Evolutionary conservation across 2,329 filamentous ascomycete genomes (phyloP), one percentile per base, ranked within the genome.

Genomic region (Fusarium sp.): DNA sequence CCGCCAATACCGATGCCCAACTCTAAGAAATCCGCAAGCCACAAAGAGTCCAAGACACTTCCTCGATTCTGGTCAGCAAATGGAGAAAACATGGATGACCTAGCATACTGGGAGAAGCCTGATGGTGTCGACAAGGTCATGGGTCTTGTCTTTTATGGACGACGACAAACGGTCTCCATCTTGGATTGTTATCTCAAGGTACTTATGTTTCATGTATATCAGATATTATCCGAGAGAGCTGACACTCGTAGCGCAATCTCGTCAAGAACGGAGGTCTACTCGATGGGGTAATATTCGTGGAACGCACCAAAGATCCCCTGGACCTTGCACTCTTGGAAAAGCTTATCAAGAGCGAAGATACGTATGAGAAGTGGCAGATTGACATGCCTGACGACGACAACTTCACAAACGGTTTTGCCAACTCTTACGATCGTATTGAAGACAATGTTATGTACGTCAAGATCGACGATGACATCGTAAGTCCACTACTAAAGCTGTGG

Each of bases 121-220:
- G 23, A 51, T 3, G 41, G 65, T 13, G 56, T 75, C 11, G 59
- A 58, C 4, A 81, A 79, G 66, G 74, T 85, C n/a, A 78, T 84
- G 61, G 83, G 78, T 18, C 77, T 85, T 59, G 81, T 85, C 1
- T 85, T 85, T 59, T 85, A 79, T 63, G 83, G 83, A 21, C 79
- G 83, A 18, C 80, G 79, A 51, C 75, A 78, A 58, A 80, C 80
- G 12, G 81, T 84, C 25, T 80, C 82, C 32, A 80, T 85, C 28
- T 69, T 85, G 42, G 82, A 84, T 63, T 85, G 83, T 62, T 85
- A 85, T 63, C 71, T 82, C 37, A 79, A 81, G 78, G 78, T 81
- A 32, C 30, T 14, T 32, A 71, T 25, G 25, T 5, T n/a, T 7
- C 18, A 32, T 18, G 14, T 3, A 43, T 7, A 5, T 5, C n/a